Conservation (phyloP, 257 asterid genomes). For the Misopates orontium region DNA sequence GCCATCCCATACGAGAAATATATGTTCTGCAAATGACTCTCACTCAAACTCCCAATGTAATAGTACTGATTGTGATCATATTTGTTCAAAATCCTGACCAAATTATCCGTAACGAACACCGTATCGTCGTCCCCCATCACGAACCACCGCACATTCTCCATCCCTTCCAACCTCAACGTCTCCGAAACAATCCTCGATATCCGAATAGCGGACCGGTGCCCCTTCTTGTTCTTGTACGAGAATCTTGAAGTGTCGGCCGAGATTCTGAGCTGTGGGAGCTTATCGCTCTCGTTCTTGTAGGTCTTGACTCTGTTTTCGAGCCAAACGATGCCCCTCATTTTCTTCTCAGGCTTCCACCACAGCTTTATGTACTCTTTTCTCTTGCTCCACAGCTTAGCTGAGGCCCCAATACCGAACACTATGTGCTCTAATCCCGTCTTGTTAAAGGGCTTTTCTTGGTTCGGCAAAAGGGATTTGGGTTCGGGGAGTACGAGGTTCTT, state of each 20-base stretch:
- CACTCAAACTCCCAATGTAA: conserved; percentile 65
- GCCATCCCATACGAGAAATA: conserved; percentile 72
- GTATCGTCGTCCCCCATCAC: conserved; percentile 83
- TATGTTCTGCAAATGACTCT: conserved; percentile 71
- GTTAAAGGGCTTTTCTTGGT: background rate
- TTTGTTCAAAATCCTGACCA: conserved; percentile 50
- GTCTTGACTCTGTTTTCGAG: conserved; percentile 42
- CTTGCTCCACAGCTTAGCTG: conserved; percentile 55
- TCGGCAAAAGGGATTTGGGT: background rate
- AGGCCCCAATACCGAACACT: conserved; percentile 63
- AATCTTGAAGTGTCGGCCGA: conserved; percentile 53
- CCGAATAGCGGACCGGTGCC: conserved; percentile 63
- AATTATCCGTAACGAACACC: conserved; percentile 57
- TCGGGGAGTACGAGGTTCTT: background rate
- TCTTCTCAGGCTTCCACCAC: conserved; percentile 56
- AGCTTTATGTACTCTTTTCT: conserved; percentile 64
- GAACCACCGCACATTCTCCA: conserved; percentile 62
- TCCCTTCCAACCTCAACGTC: conserved; percentile 45
- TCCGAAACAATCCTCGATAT: conserved; percentile 65
- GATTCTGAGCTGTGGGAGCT: conserved; percentile 49
- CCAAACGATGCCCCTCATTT: conserved; percentile 66
- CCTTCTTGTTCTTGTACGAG: conserved; percentile 52
- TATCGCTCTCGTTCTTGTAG: conserved; percentile 28
- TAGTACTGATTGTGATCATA: conserved; percentile 65
- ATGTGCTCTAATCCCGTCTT: conserved; percentile 46